Conservation (phyloP, 768 basidiomycete genomes). For the Suillus americanus region DNA sequence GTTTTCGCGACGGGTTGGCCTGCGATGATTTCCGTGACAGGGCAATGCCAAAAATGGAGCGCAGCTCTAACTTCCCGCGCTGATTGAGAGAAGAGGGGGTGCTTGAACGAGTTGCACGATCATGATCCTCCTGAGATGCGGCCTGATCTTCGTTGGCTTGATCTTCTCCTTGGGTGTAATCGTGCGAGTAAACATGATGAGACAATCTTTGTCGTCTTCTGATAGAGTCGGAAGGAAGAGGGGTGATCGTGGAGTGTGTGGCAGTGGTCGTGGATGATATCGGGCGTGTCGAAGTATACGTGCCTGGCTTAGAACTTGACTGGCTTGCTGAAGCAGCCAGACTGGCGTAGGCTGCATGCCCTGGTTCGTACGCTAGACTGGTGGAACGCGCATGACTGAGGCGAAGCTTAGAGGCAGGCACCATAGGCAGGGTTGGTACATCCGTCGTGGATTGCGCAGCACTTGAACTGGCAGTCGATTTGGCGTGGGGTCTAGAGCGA, state of each 20-base stretch:
- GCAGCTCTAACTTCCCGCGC: slow-evolving; percentile 20
- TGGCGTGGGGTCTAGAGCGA: slow-evolving; percentile 32
- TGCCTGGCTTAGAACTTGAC: slow-evolving; percentile 35
- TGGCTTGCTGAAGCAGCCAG: slow-evolving; percentile 20
- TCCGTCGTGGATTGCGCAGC: slow-evolving; percentile 8
- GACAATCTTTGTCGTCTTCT: slow-evolving; percentile 17
- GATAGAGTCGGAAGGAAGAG: slow-evolving; percentile 47
- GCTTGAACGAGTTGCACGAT: slow-evolving; percentile 23
- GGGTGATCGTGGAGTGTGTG: slow-evolving; percentile 60
- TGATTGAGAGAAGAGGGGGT: slow-evolving; percentile 25
- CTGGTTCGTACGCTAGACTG: slow-evolving; percentile 8
- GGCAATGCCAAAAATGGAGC: slow-evolving; percentile 29
- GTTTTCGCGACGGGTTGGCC: slow-evolving; percentile 17
- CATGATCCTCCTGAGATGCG: slow-evolving; percentile 21
- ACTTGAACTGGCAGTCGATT: slow-evolving; percentile 4
- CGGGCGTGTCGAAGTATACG: slow-evolving; percentile 56
- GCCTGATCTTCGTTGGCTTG: slow-evolving; percentile 11
- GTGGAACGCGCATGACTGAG: slow-evolving; percentile 18
- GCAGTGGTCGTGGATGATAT: slow-evolving; percentile 64
- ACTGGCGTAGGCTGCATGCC: slow-evolving; percentile 6
- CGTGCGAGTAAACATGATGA: slow-evolving; percentile 20
- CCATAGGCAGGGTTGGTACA: slow-evolving; percentile 17
- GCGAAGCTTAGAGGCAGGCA: slow-evolving; percentile 8
- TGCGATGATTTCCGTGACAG: slow-evolving; percentile 27
- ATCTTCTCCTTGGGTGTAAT: slow-evolving; percentile 11